These are phyloP conservation scores for Coniferiporia weirii DNA, from an alignment of 1,284 basidiomycete species.

Conservation along the genomic window DNA sequence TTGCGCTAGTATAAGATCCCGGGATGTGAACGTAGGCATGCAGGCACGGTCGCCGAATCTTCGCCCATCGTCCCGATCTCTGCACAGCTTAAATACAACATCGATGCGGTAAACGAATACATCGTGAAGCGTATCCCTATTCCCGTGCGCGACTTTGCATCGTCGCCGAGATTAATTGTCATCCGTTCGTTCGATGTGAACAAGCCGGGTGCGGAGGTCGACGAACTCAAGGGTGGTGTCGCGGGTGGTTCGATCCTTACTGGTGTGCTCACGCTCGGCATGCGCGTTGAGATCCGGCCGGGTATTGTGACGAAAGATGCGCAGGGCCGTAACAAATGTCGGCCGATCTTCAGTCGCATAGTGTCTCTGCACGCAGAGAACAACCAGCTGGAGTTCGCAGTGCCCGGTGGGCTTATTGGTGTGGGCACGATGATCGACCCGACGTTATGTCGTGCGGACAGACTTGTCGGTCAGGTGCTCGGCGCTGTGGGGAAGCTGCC, in stretches of 20 bases:
- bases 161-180: conserved; percentile 91
- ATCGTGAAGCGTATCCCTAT: conserved; percentile 97
- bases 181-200: conserved; percentile 99
- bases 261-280: conserved; percentile 86
- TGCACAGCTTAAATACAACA: conserved; percentile 98
- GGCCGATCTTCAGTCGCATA: conserved; percentile 91
- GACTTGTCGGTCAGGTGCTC: conserved; percentile 94
- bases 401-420: conserved; percentile 97
- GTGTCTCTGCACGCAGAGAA: conserved; percentile 92
- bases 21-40: conserved; percentile 7
- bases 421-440: conserved; percentile 97
- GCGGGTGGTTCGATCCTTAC: conserved; percentile 95
- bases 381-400: conserved; percentile 92
- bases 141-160: conserved; percentile 88
- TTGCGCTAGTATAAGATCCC: not conserved
- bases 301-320: conserved; percentile 96
- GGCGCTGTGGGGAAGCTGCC: conserved; percentile 92
- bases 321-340: conserved; percentile 86
- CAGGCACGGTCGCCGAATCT: conserved; percentile 92
- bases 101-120: conserved; percentile 99
- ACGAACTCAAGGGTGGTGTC: conserved; percentile 96
- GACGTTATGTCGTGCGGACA: conserved; percentile 94
- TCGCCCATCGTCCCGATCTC: conserved; percentile 99
- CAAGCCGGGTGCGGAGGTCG: conserved; percentile 96
- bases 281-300: conserved; percentile 96